Base-by-base conservation (phyloP, 768 basidiomycete species). In the Chalciporus piperatus region DNA sequence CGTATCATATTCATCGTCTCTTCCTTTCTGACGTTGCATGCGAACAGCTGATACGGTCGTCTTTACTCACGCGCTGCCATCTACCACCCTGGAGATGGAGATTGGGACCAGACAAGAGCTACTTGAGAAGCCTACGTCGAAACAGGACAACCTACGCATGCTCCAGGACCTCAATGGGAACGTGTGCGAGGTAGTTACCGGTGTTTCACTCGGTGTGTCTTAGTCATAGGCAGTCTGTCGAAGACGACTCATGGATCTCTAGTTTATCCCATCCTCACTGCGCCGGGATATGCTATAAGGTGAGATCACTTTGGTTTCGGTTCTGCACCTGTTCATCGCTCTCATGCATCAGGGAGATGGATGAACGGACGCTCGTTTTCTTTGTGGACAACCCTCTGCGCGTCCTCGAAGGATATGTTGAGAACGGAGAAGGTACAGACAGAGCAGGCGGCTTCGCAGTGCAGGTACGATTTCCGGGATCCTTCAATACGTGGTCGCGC, bases 391-490 rank as follows among this genome's bases (percentile, higher is more conserved):
- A 77, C 62, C 71, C 84, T 0, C 55, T 62, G 33, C 71, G 80
- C 13, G 52, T 89, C 19, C 67, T 94, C 9, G 62, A 86, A 54
- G 88, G 92, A 9, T 98, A 98, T 58, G 91, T 83, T 17, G 84
- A 92, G 32, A 87, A 79, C 48, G 89, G 85, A 6, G 94, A 97
- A 71, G 94, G 94, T 0, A 65, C 84, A 38, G 88, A 93, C 61
- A 79, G 92, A 17, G 95, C 96, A 0, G 96, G 96, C 3, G 96
- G 96, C 0, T 98, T 98, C 65, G 93, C 92, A 2, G 83, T 93
- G 37, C 96, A 98, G 77, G 92, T 92, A 56, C 42, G 74, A 60
- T 17, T 22, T 22, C 25, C 20, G 38, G 22, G n/a, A n/a, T 20
- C 16, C 14, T 4, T 27, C 6, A 27, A 27, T 9, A 9, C n/a